Conservation (phyloP, 2,329 filamentous ascomycete genomes). For the Chrysosporium keratinophilum region DNA sequence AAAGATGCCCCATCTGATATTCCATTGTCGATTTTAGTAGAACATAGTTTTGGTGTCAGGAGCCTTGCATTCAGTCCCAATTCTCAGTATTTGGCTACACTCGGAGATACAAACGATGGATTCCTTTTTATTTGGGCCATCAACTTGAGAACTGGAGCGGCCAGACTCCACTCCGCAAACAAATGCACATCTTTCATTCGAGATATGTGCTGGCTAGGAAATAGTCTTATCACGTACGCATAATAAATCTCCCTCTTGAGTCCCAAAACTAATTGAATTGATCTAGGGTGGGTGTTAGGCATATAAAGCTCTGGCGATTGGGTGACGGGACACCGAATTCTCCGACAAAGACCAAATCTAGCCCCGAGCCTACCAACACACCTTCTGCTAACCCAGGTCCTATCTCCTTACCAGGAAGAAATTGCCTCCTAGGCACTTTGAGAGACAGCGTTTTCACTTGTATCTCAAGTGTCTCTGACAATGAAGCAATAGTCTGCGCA, state of each 20-base stretch:
- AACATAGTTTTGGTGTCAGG: slow-evolving; percentile 82
- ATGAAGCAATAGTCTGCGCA: slow-evolving; percentile 70
- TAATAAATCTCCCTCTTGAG: not conserved
- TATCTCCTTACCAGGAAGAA: slow-evolving; percentile 71
- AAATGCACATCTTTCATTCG: slow-evolving; percentile 81
- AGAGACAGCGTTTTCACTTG: slow-evolving; percentile 78
- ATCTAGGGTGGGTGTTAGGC: slow-evolving; percentile 60
- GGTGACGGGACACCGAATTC: slow-evolving; percentile 55
- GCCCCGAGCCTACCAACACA: slow-evolving; percentile 26
- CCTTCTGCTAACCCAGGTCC: slow-evolving; percentile 40
- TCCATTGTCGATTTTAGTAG: slow-evolving; percentile 73
- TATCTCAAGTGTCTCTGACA: slow-evolving; percentile 59
- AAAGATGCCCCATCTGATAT: slow-evolving; percentile 67
- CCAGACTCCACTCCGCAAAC: slow-evolving; percentile 74
- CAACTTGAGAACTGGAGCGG: slow-evolving; percentile 68
- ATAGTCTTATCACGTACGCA: slow-evolving; percentile 60
- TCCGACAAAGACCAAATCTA: slow-evolving; percentile 53
- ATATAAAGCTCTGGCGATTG: slow-evolving; percentile 87
- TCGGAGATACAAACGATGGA: slow-evolving; percentile 83
- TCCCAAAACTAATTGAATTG: not conserved
- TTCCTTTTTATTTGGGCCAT: slow-evolving; percentile 88
- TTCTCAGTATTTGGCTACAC: slow-evolving; percentile 72
- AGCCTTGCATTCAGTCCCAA: slow-evolving; percentile 84
- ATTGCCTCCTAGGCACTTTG: slow-evolving; percentile 71
- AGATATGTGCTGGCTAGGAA: slow-evolving; percentile 85